Evolutionary conservation across 2,329 filamentous ascomycete species (phyloP), one percentile per base, ranked within the genome.

Genomic region (Thielaviopsis ethacetica): DNA sequence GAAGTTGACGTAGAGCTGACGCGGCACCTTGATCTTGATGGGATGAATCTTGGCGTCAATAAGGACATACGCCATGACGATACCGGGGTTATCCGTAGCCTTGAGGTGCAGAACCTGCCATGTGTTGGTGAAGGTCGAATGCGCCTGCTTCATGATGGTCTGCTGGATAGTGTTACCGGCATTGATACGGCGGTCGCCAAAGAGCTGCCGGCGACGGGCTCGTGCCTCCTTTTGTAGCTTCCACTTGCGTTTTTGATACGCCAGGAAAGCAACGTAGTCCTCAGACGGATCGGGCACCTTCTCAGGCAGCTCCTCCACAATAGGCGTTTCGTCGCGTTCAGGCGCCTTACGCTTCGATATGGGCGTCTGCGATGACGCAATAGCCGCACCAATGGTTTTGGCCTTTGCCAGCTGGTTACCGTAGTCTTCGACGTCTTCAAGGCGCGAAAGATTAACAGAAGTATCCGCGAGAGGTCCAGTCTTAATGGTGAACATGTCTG

Each of bases 241-340:
- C 93, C 93, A 99, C 71, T 98, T 98, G 73, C 91, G 83, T 71
- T 99, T 99, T 69, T 98, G 93, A 67, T 97, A 97, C 67, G 86
- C 79, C 57, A 99, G 70, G 75, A 95, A 98, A 0, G 82, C 88
- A 19, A 82, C 75, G 65, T 99, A 99, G 70, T 98, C 86, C 54
- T 93, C 83, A 0, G 83, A 87, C 0, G 93, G 93, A 15, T 98
- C 76, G 24, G 81, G 81, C 27, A 89, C 84, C 19, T 30, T 55
- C 70, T 89, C 94, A 0, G 90, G 90, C 67, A 97, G 88, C 0
- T 79, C 71, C 2, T 79, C 81, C 53, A 85, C 82, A 34, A 75
- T 76, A 1, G 81, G 80, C 1, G 60, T 61, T 44, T 61, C 60
- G 21, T 61, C 60, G 53, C 60, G 57, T 62, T 87, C 86, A 0